Evolutionary conservation across 1,139 yeast genomes (phyloP), one percentile per base, ranked within the genome.

Genomic region (Pichia norvegensis): DNA sequence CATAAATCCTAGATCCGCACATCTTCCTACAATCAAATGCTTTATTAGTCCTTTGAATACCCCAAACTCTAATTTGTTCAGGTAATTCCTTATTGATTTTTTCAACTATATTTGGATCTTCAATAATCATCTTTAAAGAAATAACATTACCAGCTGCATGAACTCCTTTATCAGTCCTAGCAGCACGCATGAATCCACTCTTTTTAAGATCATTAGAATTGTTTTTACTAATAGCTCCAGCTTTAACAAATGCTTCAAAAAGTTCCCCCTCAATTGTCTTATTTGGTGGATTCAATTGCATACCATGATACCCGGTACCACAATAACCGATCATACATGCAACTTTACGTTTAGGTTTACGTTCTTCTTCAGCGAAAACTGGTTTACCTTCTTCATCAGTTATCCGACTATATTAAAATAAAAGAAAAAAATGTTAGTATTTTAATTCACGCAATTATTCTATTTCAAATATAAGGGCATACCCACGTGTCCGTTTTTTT

Each of bases 141-240:
- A 94, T 79, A 29, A 92, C 88, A 62, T 92, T 92, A 25, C 98
- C 97, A 5, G 97, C 97, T 23, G 99, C 98, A 66, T 92, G 99
- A 16, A 92, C 99, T 51, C 98, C 99, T 66, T 92, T 94, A 64
- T 92, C 99, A 5, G 99, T 92, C 65, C 98, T 75, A 4, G 98
- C 98, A 40, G 97, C 95, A 58, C 99, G 77, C 85, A 86, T 84
- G 59, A 94, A 85, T 0, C 94, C 90, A 46, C 82, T 81, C 62
- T 92, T 92, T 62, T 86, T 88, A 55, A 94, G 78, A 63, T 92
- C 98, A 52, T 80, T 82, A 4, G 96, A 79, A 65, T 92, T 92
- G 59, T 86, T 95, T 48, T 79, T 77, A 0, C 96, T 85, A 48
- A 92, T 78, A 8, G 96, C 97, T 17, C 97, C 97, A 1, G 96